Base-by-base conservation (phyloP, 2,329 filamentous ascomycete species). In the Ascochyta clinopodiicola region DNA sequence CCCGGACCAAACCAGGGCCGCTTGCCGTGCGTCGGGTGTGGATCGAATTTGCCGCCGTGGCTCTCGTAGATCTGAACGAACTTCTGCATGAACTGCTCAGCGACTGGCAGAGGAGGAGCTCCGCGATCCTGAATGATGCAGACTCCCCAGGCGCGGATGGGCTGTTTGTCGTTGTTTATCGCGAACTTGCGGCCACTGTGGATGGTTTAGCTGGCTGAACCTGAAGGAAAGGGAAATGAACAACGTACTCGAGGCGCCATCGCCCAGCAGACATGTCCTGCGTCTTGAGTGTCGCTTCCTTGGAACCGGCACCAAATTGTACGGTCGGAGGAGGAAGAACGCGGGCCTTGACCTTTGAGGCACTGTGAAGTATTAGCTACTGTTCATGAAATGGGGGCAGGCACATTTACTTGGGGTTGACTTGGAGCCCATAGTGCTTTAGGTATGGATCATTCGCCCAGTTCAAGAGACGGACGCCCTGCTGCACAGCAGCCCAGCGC, bases 141-240 rank as follows among this genome's bases (percentile, higher is more conserved):
- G 24, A 97, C 81, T 5, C 87, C 91, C 93, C 94, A 99, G 21
- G 82, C 84, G 45, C 80, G 80, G 6, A 98, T 81, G 0, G 85
- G 82, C 4, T 60, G 62, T 1, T 79, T 74, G 0, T 76, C 63
- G 69, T 96, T 95, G 3, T 84, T 75, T 46, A 80, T 77, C 12
- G 88, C 81, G 72, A 97, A 97, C 73, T 89, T 88, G 75, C 91
- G 92, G 27, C 87, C 87, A 25, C 50, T 53, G 21, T 8, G 24
- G 3, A 4, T 29, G 1, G 34, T 7, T 53, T 22, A 53, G 44
- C 37, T 21, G 5, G 24, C 25, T 36, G 6, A 5, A 15, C 4
- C 19, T 34, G 21, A 7, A 24, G 3, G 19, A 12, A 36, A 21
- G 35, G 15, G 7, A 17, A 3, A 6, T 25, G 15, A 22, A 22